Base-by-base conservation (phyloP, 139 green algal genomes). In the Astrephomene gubernaculifera region DNA sequence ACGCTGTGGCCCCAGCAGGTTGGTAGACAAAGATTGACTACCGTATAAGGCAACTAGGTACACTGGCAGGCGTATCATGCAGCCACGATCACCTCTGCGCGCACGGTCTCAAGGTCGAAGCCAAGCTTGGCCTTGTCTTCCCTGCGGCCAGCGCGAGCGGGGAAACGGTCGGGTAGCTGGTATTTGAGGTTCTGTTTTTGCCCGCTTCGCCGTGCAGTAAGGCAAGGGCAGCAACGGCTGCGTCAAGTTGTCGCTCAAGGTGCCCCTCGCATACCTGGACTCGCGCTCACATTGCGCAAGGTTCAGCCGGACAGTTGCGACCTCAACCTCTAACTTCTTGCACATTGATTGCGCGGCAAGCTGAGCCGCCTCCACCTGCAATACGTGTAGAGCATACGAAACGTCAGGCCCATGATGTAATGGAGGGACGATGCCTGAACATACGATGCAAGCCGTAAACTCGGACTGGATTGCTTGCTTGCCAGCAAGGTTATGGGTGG, bases 361-460 rank as follows among this genome's bases (percentile, higher is more conserved):
- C 44, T 90, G 87, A 39, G 92, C 72, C 17, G 88, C 80, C 88
- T 97, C 94, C 3, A 95, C 84, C 92, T 97, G 90, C 29, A 70
- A 8, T 39, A 67, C 57, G 57, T 9, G 17, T 22, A 67, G 6
- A 67, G 14, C 57, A 67, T n/a, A 67, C 57, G 63, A 43, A 29
- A 70, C 8, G n/a, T 27, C 6, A 25, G 49, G 49, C 49, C 12
- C 12, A 57, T 57, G 49, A n/a, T 57, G 49, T 12, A 57, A 12
- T 57, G 17, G 49, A 38, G 63, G 43, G 38, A 0, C 60, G 54
- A 52, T 22, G n/a, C 19, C n/a, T 49, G 43, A 29, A 61, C 8
- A 71, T 71, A 29, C 70, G 63, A 35, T 44, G 79, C 79, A 52
- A 39, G 2, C 19, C 3, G 63, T 41, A 78, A 4, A 6, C 33